A percentile compares a stretch with the other conserved stretches of the same genome.
Evolutionary conservation across 768 basidiomycete genomes (phyloP).

Genomic region (Phaffia australis): DNA sequence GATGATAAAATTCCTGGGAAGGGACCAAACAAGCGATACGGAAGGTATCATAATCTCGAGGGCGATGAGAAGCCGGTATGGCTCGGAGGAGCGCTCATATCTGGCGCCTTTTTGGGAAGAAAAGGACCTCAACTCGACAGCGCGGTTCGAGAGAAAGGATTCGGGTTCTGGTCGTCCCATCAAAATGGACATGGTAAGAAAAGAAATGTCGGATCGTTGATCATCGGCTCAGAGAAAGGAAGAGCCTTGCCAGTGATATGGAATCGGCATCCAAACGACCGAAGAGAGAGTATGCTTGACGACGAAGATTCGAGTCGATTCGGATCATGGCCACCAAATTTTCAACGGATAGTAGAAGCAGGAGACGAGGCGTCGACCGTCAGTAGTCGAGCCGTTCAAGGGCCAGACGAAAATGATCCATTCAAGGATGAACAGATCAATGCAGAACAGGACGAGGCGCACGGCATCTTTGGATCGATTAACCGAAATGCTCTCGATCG

Average conservation of each 20-base stretch:
- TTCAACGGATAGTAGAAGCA: not conserved
- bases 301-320: conserved; percentile 21
- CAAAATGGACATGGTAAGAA: too few relatives aligned
- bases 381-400: not conserved
- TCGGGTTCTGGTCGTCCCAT: too few relatives aligned
- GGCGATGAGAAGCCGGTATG: not conserved
- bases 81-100: not conserved
- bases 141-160: too few relatives aligned
- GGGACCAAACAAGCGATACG: too few relatives aligned
- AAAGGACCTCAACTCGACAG: not conserved
- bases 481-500: too few relatives aligned
- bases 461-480: too few relatives aligned
- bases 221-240: not conserved
- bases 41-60: not conserved
- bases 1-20: not conserved
- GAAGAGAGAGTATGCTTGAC: conserved; percentile 17
- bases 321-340: conserved; percentile 19
- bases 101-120: not conserved
- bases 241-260: not conserved
- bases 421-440: not conserved
- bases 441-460: too few relatives aligned
- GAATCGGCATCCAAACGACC: not conserved
- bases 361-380: not conserved
- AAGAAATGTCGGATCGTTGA: too few relatives aligned
- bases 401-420: not conserved